Evolutionary conservation across 352 stramenopile species (phyloP), one percentile per base, ranked within the genome.

Genomic region (Phytophthora foliorum): DNA sequence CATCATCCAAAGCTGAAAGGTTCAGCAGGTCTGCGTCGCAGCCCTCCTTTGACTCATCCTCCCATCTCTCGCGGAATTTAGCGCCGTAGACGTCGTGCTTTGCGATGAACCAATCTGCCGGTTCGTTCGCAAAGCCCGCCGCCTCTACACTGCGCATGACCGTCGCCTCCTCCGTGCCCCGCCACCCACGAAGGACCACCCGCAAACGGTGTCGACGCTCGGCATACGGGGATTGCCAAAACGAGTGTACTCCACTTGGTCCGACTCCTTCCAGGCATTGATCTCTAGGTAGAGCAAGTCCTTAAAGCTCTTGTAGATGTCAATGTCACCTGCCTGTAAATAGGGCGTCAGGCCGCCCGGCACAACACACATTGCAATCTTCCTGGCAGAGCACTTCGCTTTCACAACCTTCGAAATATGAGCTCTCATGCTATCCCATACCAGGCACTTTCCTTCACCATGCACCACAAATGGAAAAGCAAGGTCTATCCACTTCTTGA

Each of bases 271-370:
- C 19, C 41, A 49, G n/a, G n/a, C n/a, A n/a, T n/a, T n/a, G n/a
- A n/a, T n/a, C n/a, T n/a, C n/a, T n/a, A n/a, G n/a, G n/a, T 49
- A 49, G 41, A 49, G 41, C 41, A 49, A 17, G 19, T 49, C 19
- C 6, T 48, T 49, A n/a, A 49, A 49, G 41, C 41, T 49, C 41
- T 49, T 49, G 41, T 49, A 49, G 17, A 49, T 49, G 41, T n/a
- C 41, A 49, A 49, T 67, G 25, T 57, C 32, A 2, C 52, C 41
- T 2, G 50, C 19, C 41, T 49, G 13, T 48, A 41, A 17, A 19
- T 67, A 58, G 39, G 57, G 21, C 14, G 44, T 65, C 22, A 65
- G 16, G 25, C 57, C 57, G 59, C 44, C 57, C 19, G 57, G 57
- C 13, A 65, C 10, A 17, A 65, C 22, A 32, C 38, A 42, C 57